Base-by-base conservation (phyloP, 176 grass and related monocot genomes). In the Zoysia japonica region DNA sequence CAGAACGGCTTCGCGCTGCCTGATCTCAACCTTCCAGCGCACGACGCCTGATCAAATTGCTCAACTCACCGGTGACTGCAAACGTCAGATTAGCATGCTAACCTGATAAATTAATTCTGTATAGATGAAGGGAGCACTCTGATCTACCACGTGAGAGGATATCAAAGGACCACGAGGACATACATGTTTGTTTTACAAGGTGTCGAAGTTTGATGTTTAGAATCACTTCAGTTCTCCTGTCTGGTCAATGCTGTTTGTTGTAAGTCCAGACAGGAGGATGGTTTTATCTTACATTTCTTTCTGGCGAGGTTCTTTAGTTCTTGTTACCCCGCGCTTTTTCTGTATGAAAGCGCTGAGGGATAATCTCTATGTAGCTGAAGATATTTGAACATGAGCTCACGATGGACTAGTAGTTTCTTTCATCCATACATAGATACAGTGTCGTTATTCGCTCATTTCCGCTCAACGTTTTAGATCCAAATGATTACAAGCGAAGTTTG, bases 1-100 rank as follows among this genome's bases (percentile, higher is more conserved):
- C 55, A 6, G 14, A 81, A 5, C 16, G 78, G 61, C 52, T 85
- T 89, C 28, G 78, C 11, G 20, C 83, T 90, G 3, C 88, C 88
- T 3, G 88, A 90, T 20, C 88, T 90, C 84, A 90, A 90, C 76
- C 44, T 90, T 8, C 80, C 88, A 0, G 75, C 43, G 28, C 55
- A 77, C 4, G 84, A 84, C 40, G 9, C 37, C n/a, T 61, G 59
- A 17, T 61, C 9, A 55, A 79, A 28, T 28, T 60, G 36, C 11
- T 66, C 39, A 16, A 13, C 46, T 11, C 28, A 28, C 28, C 28
- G 28, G 28, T 28, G 28, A 28, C 28, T 28, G 28, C 28, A 28
- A 28, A 28, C 28, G 28, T 53, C 57, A 65, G 17, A 43, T 28
- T 44, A 20, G 60, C 52, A 40, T 28, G 82, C 83, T 85, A 55